Evolutionary conservation across 1,139 yeast genomes (phyloP).

Genomic region (Yamadazyma diddensiae): DNA sequence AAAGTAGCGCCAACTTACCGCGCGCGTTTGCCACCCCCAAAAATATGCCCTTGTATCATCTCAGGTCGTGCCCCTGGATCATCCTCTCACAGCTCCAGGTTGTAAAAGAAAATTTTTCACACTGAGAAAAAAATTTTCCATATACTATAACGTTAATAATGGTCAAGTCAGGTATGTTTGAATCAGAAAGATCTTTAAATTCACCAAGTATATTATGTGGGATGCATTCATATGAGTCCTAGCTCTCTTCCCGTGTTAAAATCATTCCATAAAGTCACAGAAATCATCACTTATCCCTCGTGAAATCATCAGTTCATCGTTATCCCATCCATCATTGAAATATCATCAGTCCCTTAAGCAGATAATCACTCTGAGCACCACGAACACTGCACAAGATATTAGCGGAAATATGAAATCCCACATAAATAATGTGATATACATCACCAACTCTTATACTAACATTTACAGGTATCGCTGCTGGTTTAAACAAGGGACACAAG

Average conservation of each 20-base stretch:
- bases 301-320: background rate
- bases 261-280: background rate
- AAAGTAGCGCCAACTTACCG: too few relatives aligned
- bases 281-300: background rate
- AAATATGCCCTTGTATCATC: too few relatives aligned
- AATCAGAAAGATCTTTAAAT: background rate
- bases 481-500: conserved; percentile 99
- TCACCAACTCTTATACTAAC: conserved; percentile 12
- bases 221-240: background rate
- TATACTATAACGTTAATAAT: conserved; percentile 28
- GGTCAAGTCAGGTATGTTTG: conserved; percentile 64
- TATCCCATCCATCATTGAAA: too few relatives aligned
- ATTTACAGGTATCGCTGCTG: conserved; percentile 87
- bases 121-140: conserved; percentile 14
- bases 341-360: too few relatives aligned
- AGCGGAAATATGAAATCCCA: too few relatives aligned
- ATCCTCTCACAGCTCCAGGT: background rate
- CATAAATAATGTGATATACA: too few relatives aligned
- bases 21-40: too few relatives aligned
- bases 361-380: too few relatives aligned
- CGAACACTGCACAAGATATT: too few relatives aligned
- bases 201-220: background rate
- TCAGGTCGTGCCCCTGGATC: conserved; percentile 4
- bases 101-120: conserved; percentile 6
- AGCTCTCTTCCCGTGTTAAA: background rate